Evolutionary conservation across 371 early-diverging fungal genomes (phyloP), one percentile per base, ranked within the genome.

Genomic region (Rhizopus delemar): DNA sequence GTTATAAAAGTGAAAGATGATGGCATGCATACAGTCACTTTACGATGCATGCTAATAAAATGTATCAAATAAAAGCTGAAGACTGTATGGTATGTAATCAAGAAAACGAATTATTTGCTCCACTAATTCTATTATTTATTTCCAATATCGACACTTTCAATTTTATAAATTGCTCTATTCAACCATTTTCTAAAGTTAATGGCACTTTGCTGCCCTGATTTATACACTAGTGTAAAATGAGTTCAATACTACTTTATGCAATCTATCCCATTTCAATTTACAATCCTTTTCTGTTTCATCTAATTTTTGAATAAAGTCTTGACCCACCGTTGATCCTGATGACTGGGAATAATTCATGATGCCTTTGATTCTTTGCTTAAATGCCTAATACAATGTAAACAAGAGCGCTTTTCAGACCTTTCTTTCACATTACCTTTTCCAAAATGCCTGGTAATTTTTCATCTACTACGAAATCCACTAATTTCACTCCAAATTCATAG

Each of bases 211-310:
- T 72, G 70, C 2, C 79, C 79, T 9, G 68, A 62, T 59, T 68
- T 73, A 46, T 68, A 71, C 41, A 78, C 79, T 78, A 58, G 5
- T 33, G 12, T 31, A 31, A 15, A 41, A 33, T 28, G 31, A 9
- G 4, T 33, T 29, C 50, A 41, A 22, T 34, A 12, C 6, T 34
- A 3, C 41, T 43, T 5, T 28, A 11, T 51, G 16, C 15, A 28
- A 15, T 16, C 15, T 2, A 31, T n/a, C 62, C 9, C 33, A 22
- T 22, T 22, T 22, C 22, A 22, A 0, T 22, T 69, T 73, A 65
- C 80, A 60, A 53, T 76, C 80, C 67, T 67, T 74, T 53, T 79
- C 80, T 13, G 80, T 79, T 53, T 79, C 76, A 50, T 79, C 80
- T 36, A 79, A 41, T 46, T 60, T 71, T n/a, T 73, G 75, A 36